These are phyloP conservation scores for Incumbomyces delicatus DNA, from an alignment of 2,329 filamentous ascomycete genomes.

Conservation along the genomic window DNA sequence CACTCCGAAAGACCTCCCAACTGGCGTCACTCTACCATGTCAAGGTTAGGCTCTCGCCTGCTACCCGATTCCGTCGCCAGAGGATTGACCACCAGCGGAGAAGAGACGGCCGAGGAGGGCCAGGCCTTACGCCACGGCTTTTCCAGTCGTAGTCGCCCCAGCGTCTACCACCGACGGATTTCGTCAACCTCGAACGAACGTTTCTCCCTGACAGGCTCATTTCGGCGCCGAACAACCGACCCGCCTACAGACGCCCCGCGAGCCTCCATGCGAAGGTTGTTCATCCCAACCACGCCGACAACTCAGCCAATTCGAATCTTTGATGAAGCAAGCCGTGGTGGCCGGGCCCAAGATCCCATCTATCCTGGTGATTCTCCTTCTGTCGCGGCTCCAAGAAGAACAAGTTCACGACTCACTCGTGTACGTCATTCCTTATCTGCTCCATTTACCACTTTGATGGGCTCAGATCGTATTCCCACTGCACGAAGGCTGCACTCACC, in stretches of 20 bases:
- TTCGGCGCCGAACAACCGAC: slow-evolving; percentile 10
- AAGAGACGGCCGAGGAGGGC: slow-evolving; percentile 37
- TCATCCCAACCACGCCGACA: not conserved
- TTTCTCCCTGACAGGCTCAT: slow-evolving; percentile 13
- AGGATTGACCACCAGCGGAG: slow-evolving; percentile 35
- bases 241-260: not conserved
- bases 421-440: slow-evolving; percentile 34
- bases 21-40: slow-evolving; percentile 38
- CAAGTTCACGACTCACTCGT: slow-evolving; percentile 28
- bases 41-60: slow-evolving; percentile 37
- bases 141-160: slow-evolving; percentile 25
- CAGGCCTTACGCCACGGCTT: slow-evolving; percentile 35
- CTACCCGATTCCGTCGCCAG: slow-evolving; percentile 38
- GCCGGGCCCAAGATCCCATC: not conserved
- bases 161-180: slow-evolving; percentile 13
- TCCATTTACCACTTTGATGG: slow-evolving; percentile 1
- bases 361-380: slow-evolving; percentile 14
- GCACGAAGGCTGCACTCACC: slow-evolving; percentile 1
- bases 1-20: slow-evolving; percentile 13
- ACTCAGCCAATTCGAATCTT: slow-evolving; percentile 1
- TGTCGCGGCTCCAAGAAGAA: slow-evolving; percentile 12
- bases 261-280: slow-evolving; percentile 1
- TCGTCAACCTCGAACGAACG: slow-evolving; percentile 9
- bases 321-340: not conserved
- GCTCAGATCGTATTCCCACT: slow-evolving; percentile 10